Base-by-base conservation (phyloP, 768 basidiomycete species). In the Amanita subjunquillea region DNA sequence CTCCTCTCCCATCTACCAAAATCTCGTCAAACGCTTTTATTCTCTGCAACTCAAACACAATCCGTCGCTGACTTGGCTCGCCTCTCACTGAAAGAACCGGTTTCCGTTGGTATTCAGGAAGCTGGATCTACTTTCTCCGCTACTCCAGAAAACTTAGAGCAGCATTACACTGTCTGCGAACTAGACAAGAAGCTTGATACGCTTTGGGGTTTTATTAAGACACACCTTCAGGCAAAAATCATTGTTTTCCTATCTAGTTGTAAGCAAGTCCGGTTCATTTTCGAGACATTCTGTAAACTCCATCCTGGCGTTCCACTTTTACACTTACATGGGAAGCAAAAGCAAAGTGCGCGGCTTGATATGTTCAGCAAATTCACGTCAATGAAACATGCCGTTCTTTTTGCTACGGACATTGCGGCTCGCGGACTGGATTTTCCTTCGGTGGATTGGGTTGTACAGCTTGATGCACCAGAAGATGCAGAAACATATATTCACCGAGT, bases 401-500 rank as follows among this genome's bases (percentile, higher is more conserved):
- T 99, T 60, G 93, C 94, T 15, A 99, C 95, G 9, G 95, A 99
- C 63, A 86, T 99, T 55, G 95, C 95, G 34, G 91, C 95, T 4
- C 83, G 95, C 54, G 95, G 95, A 1, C 73, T 98, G 53, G 95
- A 99, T 68, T 99, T 99, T 68, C 95, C 96, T 3, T 78, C 88
- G 0, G 85, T 99, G 20, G 91, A 96, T 66, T 98, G 95, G 95
- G 95, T 99, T 1, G 63, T 99, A 27, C 95, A 99, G 64, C 71
- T 93, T 10, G 95, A 99, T 65, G 91, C 90, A 2, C 95, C 95
- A 0, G 95, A 99, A 68, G 95, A 99, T 61, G 91, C 87, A 4
- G 93, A 96, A 45, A 99, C 93, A 9, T 97, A 99, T 65, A 91
- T 99, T 38, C 95, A 99, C 65, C 83, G 95, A 29, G 94, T 99